Percentiles rank a stretch among this genome's conserved stretches.
Evolutionary conservation across 129 eudicot species (phyloP).

Genomic region (Helianthus tuberosus): DNA sequence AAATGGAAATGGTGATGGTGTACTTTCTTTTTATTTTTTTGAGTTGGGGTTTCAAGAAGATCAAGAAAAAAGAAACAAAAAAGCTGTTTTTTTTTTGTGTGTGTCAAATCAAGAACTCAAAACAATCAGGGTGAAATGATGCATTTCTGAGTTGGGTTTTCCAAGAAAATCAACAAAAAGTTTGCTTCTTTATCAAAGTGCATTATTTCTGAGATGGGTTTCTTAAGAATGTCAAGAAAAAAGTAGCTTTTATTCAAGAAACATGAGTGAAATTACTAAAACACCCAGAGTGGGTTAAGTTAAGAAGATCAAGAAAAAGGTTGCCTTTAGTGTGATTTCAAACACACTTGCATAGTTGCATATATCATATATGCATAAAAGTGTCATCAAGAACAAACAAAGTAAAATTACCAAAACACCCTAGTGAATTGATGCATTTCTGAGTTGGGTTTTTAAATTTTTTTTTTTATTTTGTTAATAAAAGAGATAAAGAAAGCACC

Average conservation of each 20-base stretch:
- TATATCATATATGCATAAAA: background rate
- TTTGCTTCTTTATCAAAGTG: constrained; percentile 18
- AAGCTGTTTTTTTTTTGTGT: background rate
- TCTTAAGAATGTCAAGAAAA: constrained; percentile 21
- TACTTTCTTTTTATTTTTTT: background rate
- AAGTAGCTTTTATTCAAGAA: constrained; percentile 18
- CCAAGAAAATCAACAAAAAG: constrained; percentile 23
- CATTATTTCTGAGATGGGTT: constrained; percentile 17
- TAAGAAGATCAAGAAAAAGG: constrained; percentile 21
- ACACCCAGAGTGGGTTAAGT: background rate
- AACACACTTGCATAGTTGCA: background rate
- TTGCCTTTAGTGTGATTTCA: background rate
- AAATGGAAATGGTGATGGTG: background rate
- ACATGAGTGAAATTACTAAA: constrained; percentile 6
- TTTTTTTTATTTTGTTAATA: no score
- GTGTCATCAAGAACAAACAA: background rate
- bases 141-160: constrained; percentile 30
- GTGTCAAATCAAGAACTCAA: constrained; percentile 15
- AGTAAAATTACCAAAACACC: constrained; percentile 15
- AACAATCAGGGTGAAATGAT: constrained; percentile 19
- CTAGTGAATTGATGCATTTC: constrained; percentile 15
- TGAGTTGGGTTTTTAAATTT: constrained; percentile 20
- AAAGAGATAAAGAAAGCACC: constrained; percentile 44
- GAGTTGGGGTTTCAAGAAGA: constrained; percentile 6
- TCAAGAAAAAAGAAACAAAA: background rate